Evolutionary conservation across 495 filamentous ascomycete genomes (phyloP), one percentile per base, ranked within the genome.

Genomic region (Podospora didyma): DNA sequence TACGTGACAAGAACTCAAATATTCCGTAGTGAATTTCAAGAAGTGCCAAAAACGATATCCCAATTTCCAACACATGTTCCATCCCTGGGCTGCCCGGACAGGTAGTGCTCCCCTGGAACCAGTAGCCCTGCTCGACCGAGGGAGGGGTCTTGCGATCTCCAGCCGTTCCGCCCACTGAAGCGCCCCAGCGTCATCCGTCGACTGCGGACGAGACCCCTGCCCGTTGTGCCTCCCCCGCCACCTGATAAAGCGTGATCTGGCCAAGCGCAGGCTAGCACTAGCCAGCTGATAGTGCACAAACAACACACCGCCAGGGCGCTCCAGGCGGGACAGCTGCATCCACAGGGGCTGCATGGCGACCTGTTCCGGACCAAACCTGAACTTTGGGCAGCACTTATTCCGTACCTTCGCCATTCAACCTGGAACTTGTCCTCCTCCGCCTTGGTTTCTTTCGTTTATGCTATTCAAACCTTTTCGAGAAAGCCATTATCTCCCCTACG

Each of bases 201-300:
- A 37, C 37, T 54, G 51, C 17, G 22, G n/a, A 7, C 39, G n/a
- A 42, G 39, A 42, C n/a, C 39, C 5, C 1, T 14, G 39, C 39
- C 39, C 39, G 39, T 42, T 42, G 5, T 17, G 39, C 39, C 24
- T 56, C 51, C 56, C 56, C 49, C 49, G 41, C 49, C 49, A 51
- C 49, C 16, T 50, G 37, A 49, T 54, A 46, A 34, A 2, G 22
- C 14, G 17, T 14, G 20, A 46, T 54, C 51, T n/a, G n/a, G n/a
- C n/a, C n/a, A n/a, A n/a, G n/a, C n/a, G n/a, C n/a, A n/a, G 9
- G 37, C 39, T 22, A 22, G 24, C 14, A 23, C 28, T 7, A 17
- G 39, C 5, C 39, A 42, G 1, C 2, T 12, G 39, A 16, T 42
- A 42, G 39, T 42, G 39, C 39, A 7, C 39, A 42, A 42, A 42